Percentiles rank a stretch among this genome's conserved stretches.
Evolutionary conservation across 2,329 filamentous ascomycete species (phyloP).

Genomic region (Epichloe uncinata): DNA sequence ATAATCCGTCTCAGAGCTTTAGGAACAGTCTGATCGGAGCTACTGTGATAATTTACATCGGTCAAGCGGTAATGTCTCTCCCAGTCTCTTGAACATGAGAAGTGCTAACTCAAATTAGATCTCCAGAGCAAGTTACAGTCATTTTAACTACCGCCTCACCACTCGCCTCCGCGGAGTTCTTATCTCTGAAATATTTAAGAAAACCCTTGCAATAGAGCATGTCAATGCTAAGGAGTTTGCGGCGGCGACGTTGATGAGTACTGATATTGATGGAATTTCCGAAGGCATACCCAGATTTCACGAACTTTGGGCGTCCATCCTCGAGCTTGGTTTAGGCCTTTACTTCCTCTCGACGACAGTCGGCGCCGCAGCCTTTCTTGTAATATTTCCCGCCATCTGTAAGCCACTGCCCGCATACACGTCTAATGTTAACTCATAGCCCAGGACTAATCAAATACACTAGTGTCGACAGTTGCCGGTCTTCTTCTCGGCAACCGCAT

Average conservation of each 20-base stretch:
- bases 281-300: slow-evolving; percentile 14
- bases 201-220: slow-evolving; percentile 7
- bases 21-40: too few species aligned
- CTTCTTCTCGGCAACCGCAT: slow-evolving; percentile 28
- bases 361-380: slow-evolving; percentile 5
- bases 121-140: too few species aligned
- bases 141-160: too few species aligned
- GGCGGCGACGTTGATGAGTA: slow-evolving; percentile 30
- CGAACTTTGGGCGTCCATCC: slow-evolving; percentile 20
- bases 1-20: too few species aligned
- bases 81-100: too few species aligned
- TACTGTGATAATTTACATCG: too few species aligned
- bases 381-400: slow-evolving; percentile 56
- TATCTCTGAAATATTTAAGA: too few species aligned
- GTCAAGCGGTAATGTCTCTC: too few species aligned
- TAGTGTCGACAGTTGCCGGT: slow-evolving; percentile 26
- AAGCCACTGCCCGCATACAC: not conserved
- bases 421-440: too few species aligned
- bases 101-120: too few species aligned
- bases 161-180: too few species aligned
- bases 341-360: slow-evolving; percentile 5
- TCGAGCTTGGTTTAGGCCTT: slow-evolving; percentile 11
- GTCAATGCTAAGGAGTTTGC: slow-evolving; percentile 18
- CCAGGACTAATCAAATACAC: slow-evolving; percentile 7
- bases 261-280: slow-evolving; percentile 26